Base-by-base conservation (phyloP, 2,329 filamentous ascomycete species). In the Fusarium agapanthi region DNA sequence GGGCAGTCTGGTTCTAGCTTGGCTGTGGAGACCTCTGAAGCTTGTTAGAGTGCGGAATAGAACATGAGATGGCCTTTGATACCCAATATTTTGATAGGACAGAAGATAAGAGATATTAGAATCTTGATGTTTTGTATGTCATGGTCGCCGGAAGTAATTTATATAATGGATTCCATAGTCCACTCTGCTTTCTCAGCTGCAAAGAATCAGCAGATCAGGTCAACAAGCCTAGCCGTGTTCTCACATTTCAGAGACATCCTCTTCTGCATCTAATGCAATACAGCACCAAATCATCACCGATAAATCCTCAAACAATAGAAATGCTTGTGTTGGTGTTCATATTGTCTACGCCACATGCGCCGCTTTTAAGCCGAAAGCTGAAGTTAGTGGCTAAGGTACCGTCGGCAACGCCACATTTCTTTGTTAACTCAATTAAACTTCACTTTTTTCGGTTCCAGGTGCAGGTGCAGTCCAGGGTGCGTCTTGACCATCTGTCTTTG, bases 321-420 rank as follows among this genome's bases (percentile, higher is more conserved):
- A 38, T 28, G 15, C 34, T 30, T 40, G 20, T 40, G 34, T n/a
- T 28, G 50, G 34, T 40, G 41, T 40, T 28, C 30, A 37, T 35
- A 48, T 57, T 54, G 51, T 37, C 48, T 41, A 50, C 67, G 67
- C 68, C 68, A 71, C 68, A 60, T 38, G 20, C 63, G 57, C 54
- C 69, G 50, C 54, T 43, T 6, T 56, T 47, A 32, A 45, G 44
- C 45, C 44, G 34, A 57, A 69, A 48, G 20, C 7, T n/a, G 30
- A 40, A 22, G 12, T 30, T 18, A 41, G 70, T 71, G 60, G 65
- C 65, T 70, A n/a, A n/a, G n/a, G n/a, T n/a, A 50, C 47, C 44
- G 13, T 72, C 47, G 57, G 70, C 62, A 73, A 45, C 55, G 60
- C 65, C 70, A 73, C 70, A 61, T 54, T 67, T 65, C 60, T 71